Evolutionary conservation across 768 basidiomycete species (phyloP).

Genomic region (Clitopilus passeckerianus): DNA sequence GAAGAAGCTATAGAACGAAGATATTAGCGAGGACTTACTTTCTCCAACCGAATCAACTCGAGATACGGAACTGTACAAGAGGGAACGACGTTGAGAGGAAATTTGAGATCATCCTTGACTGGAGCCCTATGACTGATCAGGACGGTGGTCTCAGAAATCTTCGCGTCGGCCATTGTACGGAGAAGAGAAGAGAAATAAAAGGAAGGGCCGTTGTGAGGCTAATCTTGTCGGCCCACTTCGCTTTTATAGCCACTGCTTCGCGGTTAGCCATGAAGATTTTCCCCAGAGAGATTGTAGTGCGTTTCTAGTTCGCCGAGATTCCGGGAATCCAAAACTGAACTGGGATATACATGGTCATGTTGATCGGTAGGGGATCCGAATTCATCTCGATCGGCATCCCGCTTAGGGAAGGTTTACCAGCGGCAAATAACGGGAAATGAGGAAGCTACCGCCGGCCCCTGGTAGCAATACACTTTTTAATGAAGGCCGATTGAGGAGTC

Average conservation of each 20-base stretch:
- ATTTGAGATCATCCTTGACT: conserved; percentile 15
- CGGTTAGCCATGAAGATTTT: not conserved
- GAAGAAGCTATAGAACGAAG: not conserved
- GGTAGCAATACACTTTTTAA: not conserved
- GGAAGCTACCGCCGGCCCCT: not conserved
- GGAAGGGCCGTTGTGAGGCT: not conserved
- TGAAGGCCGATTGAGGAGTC: not conserved
- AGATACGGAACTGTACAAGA: conserved; percentile 32
- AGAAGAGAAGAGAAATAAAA: not conserved
- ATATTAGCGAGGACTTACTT: conserved; percentile 22
- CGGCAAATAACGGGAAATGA: not conserved
- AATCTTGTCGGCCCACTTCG: not conserved
- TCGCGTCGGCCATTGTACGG: not conserved
- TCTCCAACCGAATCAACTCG: conserved; percentile 46
- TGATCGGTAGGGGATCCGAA: not conserved
- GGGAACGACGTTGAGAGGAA: conserved; percentile 27
- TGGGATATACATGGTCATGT: not conserved
- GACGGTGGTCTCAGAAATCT: conserved; percentile 14
- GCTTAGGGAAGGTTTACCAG: not conserved
- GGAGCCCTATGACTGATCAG: conserved; percentile 16
- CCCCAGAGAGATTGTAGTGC: not conserved
- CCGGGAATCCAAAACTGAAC: not conserved
- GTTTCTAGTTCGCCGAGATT: not conserved
- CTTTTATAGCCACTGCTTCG: not conserved
- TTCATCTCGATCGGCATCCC: not conserved